These are phyloP conservation scores for Suhomyces terraborum DNA, from an alignment of 1,139 yeast species.

Conservation along the genomic window DNA sequence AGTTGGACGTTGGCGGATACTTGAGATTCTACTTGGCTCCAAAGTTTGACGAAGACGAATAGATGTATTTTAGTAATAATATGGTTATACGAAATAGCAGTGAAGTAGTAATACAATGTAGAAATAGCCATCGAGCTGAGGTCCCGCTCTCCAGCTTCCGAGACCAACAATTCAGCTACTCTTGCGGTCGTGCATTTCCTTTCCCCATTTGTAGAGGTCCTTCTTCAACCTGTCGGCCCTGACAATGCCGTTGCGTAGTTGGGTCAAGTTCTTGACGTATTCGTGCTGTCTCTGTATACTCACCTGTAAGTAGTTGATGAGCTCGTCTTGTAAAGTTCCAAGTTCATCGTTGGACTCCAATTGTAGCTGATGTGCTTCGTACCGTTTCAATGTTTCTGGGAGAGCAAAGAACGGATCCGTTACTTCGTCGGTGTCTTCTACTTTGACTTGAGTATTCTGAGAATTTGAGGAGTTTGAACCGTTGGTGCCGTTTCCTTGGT, in stretches of 20 bases:
- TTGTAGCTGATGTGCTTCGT: constrained; percentile 39
- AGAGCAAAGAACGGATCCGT: constrained; percentile 44
- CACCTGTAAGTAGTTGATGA: constrained; percentile 48
- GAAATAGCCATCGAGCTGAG: constrained; percentile 3
- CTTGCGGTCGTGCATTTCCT: constrained; percentile 76
- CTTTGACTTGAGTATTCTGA: constrained; percentile 10
- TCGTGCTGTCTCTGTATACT: constrained; percentile 86
- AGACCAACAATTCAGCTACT: constrained; percentile 19
- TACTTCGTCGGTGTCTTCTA: constrained; percentile 25
- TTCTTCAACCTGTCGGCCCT: constrained; percentile 75
- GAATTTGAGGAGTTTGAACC: too few relatives aligned
- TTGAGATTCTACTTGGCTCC: constrained; percentile 97
- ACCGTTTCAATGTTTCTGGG: constrained; percentile 38
- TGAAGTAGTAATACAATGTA: constrained; percentile 1
- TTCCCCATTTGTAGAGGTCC: constrained; percentile 76
- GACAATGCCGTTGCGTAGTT: constrained; percentile 71
- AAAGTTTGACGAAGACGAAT: constrained; percentile 87
- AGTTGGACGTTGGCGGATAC: constrained; percentile 84
- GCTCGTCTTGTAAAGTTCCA: constrained; percentile 39
- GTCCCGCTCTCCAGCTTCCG: constrained; percentile 1
- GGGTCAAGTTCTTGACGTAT: constrained; percentile 74
- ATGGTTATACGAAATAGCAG: constrained; percentile 1
- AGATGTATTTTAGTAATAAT: constrained; percentile 18
- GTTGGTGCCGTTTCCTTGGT: constrained; percentile 1
- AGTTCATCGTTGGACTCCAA: constrained; percentile 32